Percentiles rank a stretch among this genome's conserved stretches.
Evolutionary conservation across 768 basidiomycete species (phyloP).

Genomic region (Agaricus sinodeliciosus): DNA sequence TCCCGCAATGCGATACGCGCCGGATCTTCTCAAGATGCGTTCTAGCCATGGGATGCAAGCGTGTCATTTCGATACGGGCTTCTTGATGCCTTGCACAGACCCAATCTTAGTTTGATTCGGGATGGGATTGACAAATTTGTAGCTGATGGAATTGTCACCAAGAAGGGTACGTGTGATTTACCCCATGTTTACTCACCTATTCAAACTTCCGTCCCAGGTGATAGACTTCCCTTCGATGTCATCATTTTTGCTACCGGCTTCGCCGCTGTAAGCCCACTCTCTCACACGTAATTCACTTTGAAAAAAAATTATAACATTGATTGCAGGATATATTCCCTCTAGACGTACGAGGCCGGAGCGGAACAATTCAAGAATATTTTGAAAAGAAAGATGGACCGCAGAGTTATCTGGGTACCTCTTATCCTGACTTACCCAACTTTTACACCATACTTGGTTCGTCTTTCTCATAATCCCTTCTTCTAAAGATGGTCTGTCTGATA

Average conservation of each 20-base stretch:
- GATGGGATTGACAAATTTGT: constrained; percentile 31
- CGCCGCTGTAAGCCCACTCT: constrained; percentile 15
- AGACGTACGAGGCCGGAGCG: constrained; percentile 21
- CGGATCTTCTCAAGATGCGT: background rate
- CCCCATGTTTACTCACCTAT: background rate
- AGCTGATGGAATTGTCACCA: constrained; percentile 35
- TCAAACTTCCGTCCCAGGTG: constrained; percentile 17
- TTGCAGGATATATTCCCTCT: constrained; percentile 28
- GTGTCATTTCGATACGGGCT: constrained; percentile 45
- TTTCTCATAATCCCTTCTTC: background rate
- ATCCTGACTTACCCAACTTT: constrained; percentile 42
- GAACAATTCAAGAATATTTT: constrained; percentile 35
- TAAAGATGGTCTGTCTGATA: no score
- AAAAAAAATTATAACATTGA: background rate
- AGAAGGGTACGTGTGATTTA: constrained; percentile 22
- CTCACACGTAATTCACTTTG: background rate
- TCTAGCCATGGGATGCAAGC: constrained; percentile 47
- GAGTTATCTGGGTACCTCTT: constrained; percentile 36
- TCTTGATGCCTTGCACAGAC: constrained; percentile 35
- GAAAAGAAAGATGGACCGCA: constrained; percentile 31
- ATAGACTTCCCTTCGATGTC: constrained; percentile 27
- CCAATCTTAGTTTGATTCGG: constrained; percentile 40
- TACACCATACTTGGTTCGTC: constrained; percentile 30
- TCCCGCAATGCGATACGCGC: background rate
- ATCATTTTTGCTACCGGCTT: constrained; percentile 36